Evolutionary conservation across 2,329 filamentous ascomycete species (phyloP), one percentile per base, ranked within the genome.

Genomic region (Polychaeton citri): DNA sequence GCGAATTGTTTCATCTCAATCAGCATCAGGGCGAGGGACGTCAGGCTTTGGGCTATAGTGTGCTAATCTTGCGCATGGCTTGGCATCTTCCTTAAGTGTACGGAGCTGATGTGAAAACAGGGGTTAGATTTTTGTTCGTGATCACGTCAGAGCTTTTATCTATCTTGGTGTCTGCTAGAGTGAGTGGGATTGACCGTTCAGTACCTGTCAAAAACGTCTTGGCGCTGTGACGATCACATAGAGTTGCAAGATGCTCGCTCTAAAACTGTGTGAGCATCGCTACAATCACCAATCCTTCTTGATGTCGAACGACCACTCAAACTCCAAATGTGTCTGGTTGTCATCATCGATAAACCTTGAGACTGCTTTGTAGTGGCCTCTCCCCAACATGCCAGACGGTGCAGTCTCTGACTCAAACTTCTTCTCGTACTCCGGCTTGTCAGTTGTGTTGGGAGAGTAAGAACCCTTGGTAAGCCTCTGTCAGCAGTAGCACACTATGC

Each of bases 271-370:
- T n/a, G n/a, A n/a, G n/a, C n/a, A n/a, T n/a, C n/a, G n/a, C n/a
- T n/a, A n/a, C 16, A 41, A 15, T 21, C 30, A 30, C 90, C 90
- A 96, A 59, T 94, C 84, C 74, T 96, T 98, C 64, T 81, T 73
- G 59, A 98, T 94, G 56, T 95, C 82, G 54, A 98, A 96, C 43
- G 79, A 77, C 90, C 90, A 98, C 53, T 93, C 81, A 61, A 98
- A 98, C 58, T 80, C 71, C 44, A 98, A 70, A 63, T 98, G 87
- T 45, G 73, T 79, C 63, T 85, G 78, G 60, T 90, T 80, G 65
- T 98, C 90, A 54, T 98, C 90, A 58, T 98, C 90, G 43, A 94
- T 74, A 60, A 98, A 98, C 62, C 76, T 85, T 47, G 86, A 94
- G 42, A 78, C 63, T 44, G 87, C 87, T 42, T 81, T 81, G 72